phyloP scores from a whole-genome alignment of 1,284 basidiomycete species.

The Malassezia dermatis region DNA sequence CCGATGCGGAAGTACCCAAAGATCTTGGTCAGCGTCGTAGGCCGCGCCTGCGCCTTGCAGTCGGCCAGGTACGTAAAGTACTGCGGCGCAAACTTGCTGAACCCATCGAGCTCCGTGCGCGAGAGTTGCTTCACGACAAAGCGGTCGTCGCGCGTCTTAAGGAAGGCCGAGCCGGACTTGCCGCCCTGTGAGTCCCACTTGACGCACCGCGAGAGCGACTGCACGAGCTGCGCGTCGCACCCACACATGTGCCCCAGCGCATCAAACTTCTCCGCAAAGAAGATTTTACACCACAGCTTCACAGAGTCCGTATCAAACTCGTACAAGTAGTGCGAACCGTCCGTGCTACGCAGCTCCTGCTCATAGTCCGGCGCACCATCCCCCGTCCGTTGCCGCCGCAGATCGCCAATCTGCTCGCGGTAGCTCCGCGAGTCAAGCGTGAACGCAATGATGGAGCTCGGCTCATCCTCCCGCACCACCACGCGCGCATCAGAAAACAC shows the following conservation, averaged over 20 bases:
- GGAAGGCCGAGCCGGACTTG: conserved; percentile 89
- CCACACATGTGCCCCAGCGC: conserved; percentile 81
- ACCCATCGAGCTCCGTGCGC: conserved; percentile 77
- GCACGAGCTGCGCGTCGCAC: conserved; percentile 84
- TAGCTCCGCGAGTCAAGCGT: conserved; percentile 84
- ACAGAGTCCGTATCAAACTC: conserved; percentile 57
- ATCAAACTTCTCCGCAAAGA: conserved; percentile 96
- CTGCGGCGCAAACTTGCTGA: conserved; percentile 91
- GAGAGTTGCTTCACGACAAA: conserved; percentile 97
- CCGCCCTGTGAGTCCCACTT: conserved; percentile 94
- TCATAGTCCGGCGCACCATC: conserved; percentile 49
- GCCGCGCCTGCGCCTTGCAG: conserved; percentile 56
- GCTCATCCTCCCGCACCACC: conserved; percentile 92
- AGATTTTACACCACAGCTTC: conserved; percentile 82
- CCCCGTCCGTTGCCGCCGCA: conserved; percentile 18
- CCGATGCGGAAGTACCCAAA: conserved; percentile 96
- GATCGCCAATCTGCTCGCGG: conserved; percentile 35
- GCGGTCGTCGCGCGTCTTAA: conserved; percentile 82
- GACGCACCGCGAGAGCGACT: conserved; percentile 82
- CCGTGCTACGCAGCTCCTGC: conserved; percentile 51
- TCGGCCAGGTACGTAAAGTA: conserved; percentile 92
- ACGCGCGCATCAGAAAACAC: conserved; percentile 80
- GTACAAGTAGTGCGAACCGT: conserved; percentile 42
- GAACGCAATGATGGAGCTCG: conserved; percentile 92
- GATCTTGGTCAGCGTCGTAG: conserved; percentile 88